These are phyloP conservation scores for Aspergillus niger DNA, from an alignment of 2,329 filamentous ascomycete species.

Conservation along the genomic window DNA sequence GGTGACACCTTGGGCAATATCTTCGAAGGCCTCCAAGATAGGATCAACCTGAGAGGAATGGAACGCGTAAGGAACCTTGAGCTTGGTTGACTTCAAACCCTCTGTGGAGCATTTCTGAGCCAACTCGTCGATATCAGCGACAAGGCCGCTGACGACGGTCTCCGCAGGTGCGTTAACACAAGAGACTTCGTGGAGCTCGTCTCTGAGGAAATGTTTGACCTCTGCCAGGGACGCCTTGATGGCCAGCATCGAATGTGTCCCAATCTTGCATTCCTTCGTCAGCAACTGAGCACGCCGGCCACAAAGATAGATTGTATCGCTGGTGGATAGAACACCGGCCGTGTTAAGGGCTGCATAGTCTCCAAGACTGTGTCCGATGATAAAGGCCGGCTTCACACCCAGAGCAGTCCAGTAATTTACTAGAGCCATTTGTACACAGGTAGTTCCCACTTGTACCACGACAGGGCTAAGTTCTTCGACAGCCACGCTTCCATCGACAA, in stretches of 20 bases:
- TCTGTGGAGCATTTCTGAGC: slow-evolving; percentile 37
- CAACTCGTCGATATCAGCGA: slow-evolving; percentile 40
- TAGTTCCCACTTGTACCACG: slow-evolving; percentile 41
- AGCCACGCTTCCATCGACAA: slow-evolving; percentile 35
- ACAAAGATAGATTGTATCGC: slow-evolving; percentile 55
- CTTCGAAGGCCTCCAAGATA: slow-evolving; percentile 46
- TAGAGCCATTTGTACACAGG: slow-evolving; percentile 44
- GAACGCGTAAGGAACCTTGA: slow-evolving; percentile 50
- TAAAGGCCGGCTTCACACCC: slow-evolving; percentile 41
- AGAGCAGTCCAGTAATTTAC: slow-evolving; percentile 41
- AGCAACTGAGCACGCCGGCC: slow-evolving; percentile 46
- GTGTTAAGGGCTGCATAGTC: slow-evolving; percentile 43
- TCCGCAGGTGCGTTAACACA: slow-evolving; percentile 49
- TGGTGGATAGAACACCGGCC: slow-evolving; percentile 38
- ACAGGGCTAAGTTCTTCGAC: slow-evolving; percentile 29
- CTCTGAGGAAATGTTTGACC: slow-evolving; percentile 60
- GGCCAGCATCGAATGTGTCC: slow-evolving; percentile 50
- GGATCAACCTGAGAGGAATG: slow-evolving; percentile 51
- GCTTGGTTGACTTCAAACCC: slow-evolving; percentile 44
- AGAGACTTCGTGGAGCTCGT: slow-evolving; percentile 35
- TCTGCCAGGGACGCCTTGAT: slow-evolving; percentile 42
- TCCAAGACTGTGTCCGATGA: slow-evolving; percentile 48
- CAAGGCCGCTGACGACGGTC: slow-evolving; percentile 46
- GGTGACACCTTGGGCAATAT: slow-evolving; percentile 38
- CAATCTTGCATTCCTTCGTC: slow-evolving; percentile 41